Base-by-base conservation (phyloP, 1,284 basidiomycete species). In the Meripilus lineatus region DNA sequence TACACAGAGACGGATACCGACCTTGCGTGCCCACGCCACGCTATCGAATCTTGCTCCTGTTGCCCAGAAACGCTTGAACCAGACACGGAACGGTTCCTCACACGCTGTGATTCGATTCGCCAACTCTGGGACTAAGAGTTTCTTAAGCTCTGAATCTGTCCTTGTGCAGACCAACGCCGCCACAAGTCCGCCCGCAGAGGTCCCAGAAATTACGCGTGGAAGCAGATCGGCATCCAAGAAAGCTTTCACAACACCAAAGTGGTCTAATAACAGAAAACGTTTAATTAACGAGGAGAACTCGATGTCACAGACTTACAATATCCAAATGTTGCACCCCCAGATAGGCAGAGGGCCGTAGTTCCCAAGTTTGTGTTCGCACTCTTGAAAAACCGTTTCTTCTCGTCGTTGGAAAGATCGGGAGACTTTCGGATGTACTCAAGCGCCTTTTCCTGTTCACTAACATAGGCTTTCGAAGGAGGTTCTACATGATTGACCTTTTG, bases 31-130 rank as follows among this genome's bases (percentile, higher is more conserved):
- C 96, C 96, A 99, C 52, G 75, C 59, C 8, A 94, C 70, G 15
- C 91, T 87, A 53, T 96, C 93, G 63, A 98, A 99, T 34, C 95
- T 75, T 6, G 96, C 95, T 8, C 96, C 96, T 0, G 93, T 97
- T 53, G 71, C 73, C 76, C 81, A 81, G 43, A 91, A 84, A n/a
- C 95, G 70, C 47, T 74, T 79, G 37, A 84, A 64, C 94, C 93
- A 97, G 11, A 89, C 68, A 3, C 66, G 65, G 50, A 88, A 75
- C 0, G 86, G 70, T 40, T 99, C 96, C 50, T 93, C 89, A 60
- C 92, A 96, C 2, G 94, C 94, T 0, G 90, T 93, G 18, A 99
- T 84, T 54, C 79, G 86, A 52, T 90, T 79, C 0, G 95, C 95
- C 24, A 97, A 66, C 54, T 84, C 80, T 0, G 89, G 93, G 0